These are phyloP conservation scores for Populus trichocarpa DNA, from an alignment of 441 rosid genomes.

Conservation along the genomic window DNA sequence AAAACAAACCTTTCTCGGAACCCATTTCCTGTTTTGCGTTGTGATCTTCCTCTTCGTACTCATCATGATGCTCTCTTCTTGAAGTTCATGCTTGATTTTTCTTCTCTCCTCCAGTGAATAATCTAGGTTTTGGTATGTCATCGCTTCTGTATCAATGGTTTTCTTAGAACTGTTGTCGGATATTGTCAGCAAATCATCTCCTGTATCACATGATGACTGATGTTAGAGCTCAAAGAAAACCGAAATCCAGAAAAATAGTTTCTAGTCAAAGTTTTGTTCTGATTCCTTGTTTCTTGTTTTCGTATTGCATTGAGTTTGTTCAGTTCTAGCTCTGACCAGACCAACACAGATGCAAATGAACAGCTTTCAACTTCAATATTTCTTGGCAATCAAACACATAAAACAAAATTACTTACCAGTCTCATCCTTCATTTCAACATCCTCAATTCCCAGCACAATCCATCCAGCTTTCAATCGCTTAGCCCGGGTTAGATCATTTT, in stretches of 20 bases:
- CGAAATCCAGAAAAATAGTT: not conserved
- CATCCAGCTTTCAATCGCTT: conserved; percentile 26
- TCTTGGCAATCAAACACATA: not conserved
- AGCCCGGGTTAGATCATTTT: not conserved
- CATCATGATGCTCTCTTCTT: conserved; percentile 9
- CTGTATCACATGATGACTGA: conserved; percentile 22
- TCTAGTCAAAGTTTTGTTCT: not conserved
- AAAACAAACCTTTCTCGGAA: not conserved
- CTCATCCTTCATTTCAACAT: conserved; percentile 17
- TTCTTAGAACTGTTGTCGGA: conserved; percentile 7
- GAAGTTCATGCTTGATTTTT: conserved; percentile 8
- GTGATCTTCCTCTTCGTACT: not conserved
- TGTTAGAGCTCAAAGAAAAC: conserved; percentile 1
- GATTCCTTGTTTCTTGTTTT: not conserved
- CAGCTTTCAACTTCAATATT: not conserved
- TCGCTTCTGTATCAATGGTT: conserved; percentile 15
- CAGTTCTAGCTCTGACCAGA: not conserved
- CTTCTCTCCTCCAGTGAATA: conserved; percentile 20
- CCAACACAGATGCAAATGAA: not conserved
- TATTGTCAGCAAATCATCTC: conserved; percentile 14
- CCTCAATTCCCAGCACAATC: conserved; percentile 14
- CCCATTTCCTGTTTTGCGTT: not conserved
- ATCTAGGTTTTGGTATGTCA: conserved; percentile 26
- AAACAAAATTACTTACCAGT: conserved; percentile 31
- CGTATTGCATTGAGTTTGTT: not conserved